Conservation (phyloP, 768 basidiomycete genomes). For the Trametes cingulata region DNA sequence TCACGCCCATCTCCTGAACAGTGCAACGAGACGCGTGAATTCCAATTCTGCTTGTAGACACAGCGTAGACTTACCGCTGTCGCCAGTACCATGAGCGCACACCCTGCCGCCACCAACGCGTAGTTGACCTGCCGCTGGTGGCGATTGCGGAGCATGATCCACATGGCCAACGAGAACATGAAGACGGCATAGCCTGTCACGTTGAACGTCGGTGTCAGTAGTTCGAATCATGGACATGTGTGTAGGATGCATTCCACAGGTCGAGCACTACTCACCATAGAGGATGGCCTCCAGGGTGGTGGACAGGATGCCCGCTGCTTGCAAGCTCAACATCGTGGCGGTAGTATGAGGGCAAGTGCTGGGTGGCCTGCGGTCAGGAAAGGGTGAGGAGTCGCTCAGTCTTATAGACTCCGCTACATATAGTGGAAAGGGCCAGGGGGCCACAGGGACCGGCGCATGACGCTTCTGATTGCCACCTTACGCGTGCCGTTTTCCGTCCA, state of each 20-base stretch:
- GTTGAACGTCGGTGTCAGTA: neutral
- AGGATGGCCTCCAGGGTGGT: slow-evolving; percentile 26
- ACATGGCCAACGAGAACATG: slow-evolving; percentile 28
- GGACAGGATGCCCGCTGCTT: slow-evolving; percentile 22
- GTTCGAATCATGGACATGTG: neutral
- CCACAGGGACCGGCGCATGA: slow-evolving; percentile 3
- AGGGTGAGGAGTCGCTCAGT: neutral
- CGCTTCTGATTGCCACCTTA: slow-evolving; percentile 3
- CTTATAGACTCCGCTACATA: slow-evolving; percentile 3
- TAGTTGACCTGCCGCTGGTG: slow-evolving; percentile 20
- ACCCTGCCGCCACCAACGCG: slow-evolving; percentile 19
- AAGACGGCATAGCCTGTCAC: slow-evolving; percentile 25
- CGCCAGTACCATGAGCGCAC: slow-evolving; percentile 20
- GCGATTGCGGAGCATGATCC: slow-evolving; percentile 25
- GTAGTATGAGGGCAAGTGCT: neutral
- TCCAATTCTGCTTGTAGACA: neutral
- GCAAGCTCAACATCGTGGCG: slow-evolving; percentile 13
- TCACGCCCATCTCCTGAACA: slow-evolving; percentile 22
- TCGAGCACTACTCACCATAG: slow-evolving; percentile 19
- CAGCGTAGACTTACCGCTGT: slow-evolving; percentile 17
- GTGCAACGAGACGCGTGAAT: neutral
- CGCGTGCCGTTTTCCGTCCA: neutral
- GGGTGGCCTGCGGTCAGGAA: neutral
- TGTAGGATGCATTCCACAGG: no score
- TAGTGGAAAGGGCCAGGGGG: slow-evolving; percentile 4